Evolutionary conservation across 1,284 basidiomycete species (phyloP).

Genomic region (Cerrena zonata): DNA sequence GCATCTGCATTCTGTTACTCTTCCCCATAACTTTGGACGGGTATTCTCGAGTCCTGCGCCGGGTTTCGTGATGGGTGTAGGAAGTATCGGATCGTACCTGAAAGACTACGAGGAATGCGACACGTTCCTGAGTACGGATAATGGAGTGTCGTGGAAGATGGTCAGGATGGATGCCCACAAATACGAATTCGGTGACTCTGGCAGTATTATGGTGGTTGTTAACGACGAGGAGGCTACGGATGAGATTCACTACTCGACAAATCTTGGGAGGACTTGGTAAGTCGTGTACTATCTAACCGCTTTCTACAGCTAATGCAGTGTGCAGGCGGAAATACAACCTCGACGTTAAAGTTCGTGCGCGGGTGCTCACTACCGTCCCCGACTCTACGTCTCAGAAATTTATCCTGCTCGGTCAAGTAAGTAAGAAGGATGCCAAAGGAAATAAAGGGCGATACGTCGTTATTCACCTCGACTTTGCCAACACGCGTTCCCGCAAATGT

Average conservation of each 20-base stretch:
- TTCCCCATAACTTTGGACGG: constrained; percentile 86
- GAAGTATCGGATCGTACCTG: constrained; percentile 73
- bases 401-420: constrained; percentile 73
- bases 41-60: constrained; percentile 93
- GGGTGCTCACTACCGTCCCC: constrained; percentile 76
- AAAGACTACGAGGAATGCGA: constrained; percentile 83
- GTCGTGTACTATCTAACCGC: constrained; percentile 27
- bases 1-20: constrained; percentile 88
- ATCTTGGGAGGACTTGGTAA: constrained; percentile 82
- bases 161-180: constrained; percentile 75
- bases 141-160: constrained; percentile 83
- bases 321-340: constrained; percentile 68
- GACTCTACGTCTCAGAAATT: constrained; percentile 94
- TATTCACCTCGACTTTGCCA: constrained; percentile 82
- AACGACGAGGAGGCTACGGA: constrained; percentile 84
- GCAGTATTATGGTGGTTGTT: constrained; percentile 79
- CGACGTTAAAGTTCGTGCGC: constrained; percentile 69
- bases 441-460: constrained; percentile 63
- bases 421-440: constrained; percentile 54
- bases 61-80: constrained; percentile 92
- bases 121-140: constrained; percentile 89
- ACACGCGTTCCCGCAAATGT: constrained; percentile 69
- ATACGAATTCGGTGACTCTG: constrained; percentile 92
- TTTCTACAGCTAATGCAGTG: not conserved
- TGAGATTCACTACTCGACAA: constrained; percentile 74